A percentile compares a stretch with the other conserved stretches of the same genome.
Evolutionary conservation across 768 basidiomycete genomes (phyloP).

Genomic region (Trametes coccinea): DNA sequence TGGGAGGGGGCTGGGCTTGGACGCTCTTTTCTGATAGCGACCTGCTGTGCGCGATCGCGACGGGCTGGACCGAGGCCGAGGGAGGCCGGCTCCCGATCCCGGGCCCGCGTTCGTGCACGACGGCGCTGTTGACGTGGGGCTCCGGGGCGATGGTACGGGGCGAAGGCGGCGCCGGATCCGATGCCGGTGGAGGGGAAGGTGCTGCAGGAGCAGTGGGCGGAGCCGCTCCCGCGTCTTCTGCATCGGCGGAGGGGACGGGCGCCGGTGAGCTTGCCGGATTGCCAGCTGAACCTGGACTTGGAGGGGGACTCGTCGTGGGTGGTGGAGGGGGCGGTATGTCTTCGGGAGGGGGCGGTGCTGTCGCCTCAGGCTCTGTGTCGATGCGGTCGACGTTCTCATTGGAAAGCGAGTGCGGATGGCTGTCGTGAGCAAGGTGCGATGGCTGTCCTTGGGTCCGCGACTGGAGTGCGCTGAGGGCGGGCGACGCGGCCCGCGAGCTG

Average conservation of each 20-base stretch:
- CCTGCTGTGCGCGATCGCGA: slow-evolving; percentile 6
- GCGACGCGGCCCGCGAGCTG: slow-evolving; percentile 13
- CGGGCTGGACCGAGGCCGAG: background rate
- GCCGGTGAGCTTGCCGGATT: background rate
- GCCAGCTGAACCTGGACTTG: background rate
- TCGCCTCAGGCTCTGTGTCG: background rate
- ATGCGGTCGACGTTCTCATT: background rate
- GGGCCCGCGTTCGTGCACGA: slow-evolving; percentile 2
- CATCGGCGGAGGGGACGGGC: background rate
- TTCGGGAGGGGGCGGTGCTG: background rate
- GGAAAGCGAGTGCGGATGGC: background rate
- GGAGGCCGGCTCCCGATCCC: background rate
- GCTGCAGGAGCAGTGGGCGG: background rate
- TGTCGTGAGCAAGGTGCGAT: background rate
- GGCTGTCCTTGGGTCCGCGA: background rate
- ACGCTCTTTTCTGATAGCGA: slow-evolving; percentile 14
- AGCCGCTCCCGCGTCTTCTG: background rate
- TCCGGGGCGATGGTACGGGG: background rate
- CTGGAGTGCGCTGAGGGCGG: background rate
- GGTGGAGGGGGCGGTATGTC: background rate
- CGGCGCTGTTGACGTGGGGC: no score
- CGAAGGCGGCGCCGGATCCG: slow-evolving; percentile 3
- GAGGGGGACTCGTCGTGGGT: background rate
- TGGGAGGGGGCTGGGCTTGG: slow-evolving; percentile 7
- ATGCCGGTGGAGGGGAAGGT: background rate